Evolutionary conservation across 2,329 filamentous ascomycete species (phyloP), one percentile per base, ranked within the genome.

Genomic region (Fusarium buharicum): DNA sequence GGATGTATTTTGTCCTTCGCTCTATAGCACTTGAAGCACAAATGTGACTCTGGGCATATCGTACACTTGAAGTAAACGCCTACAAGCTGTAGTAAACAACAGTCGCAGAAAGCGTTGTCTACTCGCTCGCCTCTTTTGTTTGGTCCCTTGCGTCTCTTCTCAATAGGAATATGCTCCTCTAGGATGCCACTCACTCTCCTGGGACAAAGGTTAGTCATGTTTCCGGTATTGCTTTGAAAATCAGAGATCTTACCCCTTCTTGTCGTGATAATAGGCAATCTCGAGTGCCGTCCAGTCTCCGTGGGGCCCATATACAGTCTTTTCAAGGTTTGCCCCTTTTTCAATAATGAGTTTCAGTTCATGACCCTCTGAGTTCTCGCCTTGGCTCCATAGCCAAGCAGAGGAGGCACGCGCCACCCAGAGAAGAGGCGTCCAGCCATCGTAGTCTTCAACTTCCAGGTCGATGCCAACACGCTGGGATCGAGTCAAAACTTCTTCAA

Each of bases 401-500:
- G n/a, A 33, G 12, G 27, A 49, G 2, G 27, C 14, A 11, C 47
- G 47, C 11, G 37, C 47, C 9, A 37, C 54, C 54, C 54, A 56
- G 30, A 47, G 41, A 7, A 56, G 31, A 5, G 53, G 53, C 18
- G 54, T 56, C 54, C 54, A 51, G 7, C 54, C 53, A 10, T 56
- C 47, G 11, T 51, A 33, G 10, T 56, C 47, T 22, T 41, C 16
- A 12, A 56, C 18, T 13, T 56, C 24, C 7, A 52, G 31, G 17
- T 28, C 31, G 4, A 56, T 17, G 1, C 47, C 54, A 1, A 47
- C 48, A 36, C 31, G 37, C 18, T 44, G 11, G 8, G 45, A 55
- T 4, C 51, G 45, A 16, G 7, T n/a, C 44, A 57, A 11, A 0
- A 57, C 54, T 20, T 46, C 54, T 6, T 38, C 16, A 8, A 44